A percentile compares a stretch with the other conserved stretches of the same genome.
Evolutionary conservation across 768 basidiomycete genomes (phyloP).

Genomic region (Russula ochroleuca): DNA sequence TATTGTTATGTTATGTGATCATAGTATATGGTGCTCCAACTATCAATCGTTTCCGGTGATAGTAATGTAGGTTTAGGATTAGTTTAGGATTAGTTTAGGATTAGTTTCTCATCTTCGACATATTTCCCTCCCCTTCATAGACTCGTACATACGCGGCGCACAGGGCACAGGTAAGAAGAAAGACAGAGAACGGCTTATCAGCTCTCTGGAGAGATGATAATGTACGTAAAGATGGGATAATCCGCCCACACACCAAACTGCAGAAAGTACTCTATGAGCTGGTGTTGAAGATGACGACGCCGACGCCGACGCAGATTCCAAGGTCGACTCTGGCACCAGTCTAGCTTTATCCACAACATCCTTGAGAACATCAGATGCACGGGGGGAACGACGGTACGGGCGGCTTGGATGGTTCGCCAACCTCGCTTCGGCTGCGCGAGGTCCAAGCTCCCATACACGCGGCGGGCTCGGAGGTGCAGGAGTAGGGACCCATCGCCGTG

Average conservation of each 20-base stretch:
- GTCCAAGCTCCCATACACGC: conserved; percentile 19
- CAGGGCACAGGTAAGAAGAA: not conserved
- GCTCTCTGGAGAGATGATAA: not conserved
- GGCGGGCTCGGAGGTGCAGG: conserved; percentile 1
- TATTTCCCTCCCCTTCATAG: conserved; percentile 27
- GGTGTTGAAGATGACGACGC: not conserved
- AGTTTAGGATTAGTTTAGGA: too few relatives aligned
- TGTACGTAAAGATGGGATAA: not conserved
- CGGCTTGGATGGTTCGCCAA: not conserved
- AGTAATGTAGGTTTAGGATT: too few relatives aligned
- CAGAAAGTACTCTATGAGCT: not conserved
- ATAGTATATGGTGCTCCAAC: too few relatives aligned
- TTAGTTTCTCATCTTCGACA: too few relatives aligned
- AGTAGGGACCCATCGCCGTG: not conserved
- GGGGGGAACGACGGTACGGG: not conserved
- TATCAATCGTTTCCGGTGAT: too few relatives aligned
- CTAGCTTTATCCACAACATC: too few relatives aligned
- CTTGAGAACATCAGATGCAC: not conserved
- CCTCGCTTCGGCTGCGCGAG: conserved; percentile 10
- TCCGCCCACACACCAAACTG: conserved; percentile 3
- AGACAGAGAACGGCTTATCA: not conserved
- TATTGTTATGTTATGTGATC: too few relatives aligned
- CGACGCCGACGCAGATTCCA: not conserved
- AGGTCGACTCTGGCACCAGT: not conserved
- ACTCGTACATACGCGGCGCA: conserved; percentile 8